Base-by-base conservation (phyloP, 371 early-diverging fungal genomes). In the Mortierella sp. region DNA sequence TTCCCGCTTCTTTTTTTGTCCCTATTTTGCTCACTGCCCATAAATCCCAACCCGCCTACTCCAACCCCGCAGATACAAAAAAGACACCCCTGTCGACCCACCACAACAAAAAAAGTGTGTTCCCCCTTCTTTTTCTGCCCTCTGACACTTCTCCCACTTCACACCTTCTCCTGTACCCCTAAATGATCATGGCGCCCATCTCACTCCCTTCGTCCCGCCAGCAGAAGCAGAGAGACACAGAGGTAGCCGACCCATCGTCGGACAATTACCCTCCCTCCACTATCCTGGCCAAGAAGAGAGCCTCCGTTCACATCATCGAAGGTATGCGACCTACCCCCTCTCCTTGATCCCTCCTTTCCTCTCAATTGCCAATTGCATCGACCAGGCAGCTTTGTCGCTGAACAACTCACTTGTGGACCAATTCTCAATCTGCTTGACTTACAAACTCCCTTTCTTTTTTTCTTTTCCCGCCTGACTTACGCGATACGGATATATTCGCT, bases 221-320 rank as follows among this genome's bases (percentile, higher is more conserved):
- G 34, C 61, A 58, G n/a, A 19, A 48, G 8, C 48, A 48, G 5
- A 48, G 24, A 58, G 43, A 44, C 9, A 29, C 71, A 1, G 63
- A 45, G 22, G 64, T 16, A 7, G 4, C 53, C 31, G 71, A n/a
- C 70, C 50, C 34, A 10, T 50, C n/a, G 37, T 24, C 72, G 16
- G 34, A 40, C 58, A 64, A 63, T 29, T 39, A 41, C 53, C 11
- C 43, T 53, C 41, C 39, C 39, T n/a, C 24, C 26, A 34, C 34
- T 50, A 31, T 41, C 48, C 68, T 24, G 66, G 55, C 53, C 37
- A 65, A 40, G 24, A 71, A 73, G 47, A 37, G 73, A 9, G 71
- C 74, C 52, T 74, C 79, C 22, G 65, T 74, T 31, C 79, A 73
- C 53, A 41, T 66, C 34, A 43, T 55, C 1, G 79, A 79, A 74